Conservation (phyloP, 805 yeast genomes). For the Barnettozyma populi region DNA sequence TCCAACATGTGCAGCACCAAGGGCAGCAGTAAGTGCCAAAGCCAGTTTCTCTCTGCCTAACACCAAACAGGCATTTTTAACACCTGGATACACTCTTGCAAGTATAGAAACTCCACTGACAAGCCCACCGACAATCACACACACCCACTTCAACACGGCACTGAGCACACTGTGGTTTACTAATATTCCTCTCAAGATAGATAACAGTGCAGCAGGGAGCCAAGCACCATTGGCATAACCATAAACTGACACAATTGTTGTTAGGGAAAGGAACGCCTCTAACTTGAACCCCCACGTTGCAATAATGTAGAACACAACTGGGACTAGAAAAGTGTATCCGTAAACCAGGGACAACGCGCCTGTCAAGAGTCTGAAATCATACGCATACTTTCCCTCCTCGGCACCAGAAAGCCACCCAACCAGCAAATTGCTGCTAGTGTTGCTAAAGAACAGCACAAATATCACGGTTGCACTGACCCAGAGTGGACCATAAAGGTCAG, state of each 20-base stretch:
- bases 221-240: conserved; percentile 83
- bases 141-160: conserved; percentile 52
- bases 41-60: conserved; percentile 35
- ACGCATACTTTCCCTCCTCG: conserved; percentile 42
- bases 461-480: conserved; percentile 88
- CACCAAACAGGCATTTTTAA: conserved; percentile 29
- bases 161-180: conserved; percentile 40
- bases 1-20: conserved; percentile 46
- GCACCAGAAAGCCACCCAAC: conserved; percentile 40
- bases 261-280: conserved; percentile 41
- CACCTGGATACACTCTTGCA: conserved; percentile 39
- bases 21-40: conserved; percentile 32
- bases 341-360: conserved; percentile 67
- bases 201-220: conserved; percentile 72
- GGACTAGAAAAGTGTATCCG: conserved; percentile 69
- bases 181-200: conserved; percentile 52
- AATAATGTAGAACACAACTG: conserved; percentile 46
- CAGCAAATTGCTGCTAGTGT: conserved; percentile 63
- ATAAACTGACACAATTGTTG: conserved; percentile 65
- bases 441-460: conserved; percentile 66
- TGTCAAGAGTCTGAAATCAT: conserved; percentile 56
- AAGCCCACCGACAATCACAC: conserved; percentile 54
- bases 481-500: conserved; percentile 79
- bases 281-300: conserved; percentile 53
- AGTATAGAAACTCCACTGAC: conserved; percentile 54